Evolutionary conservation across 176 grass and related monocot species (phyloP).

Genomic region (Aegilops sharonensis): DNA sequence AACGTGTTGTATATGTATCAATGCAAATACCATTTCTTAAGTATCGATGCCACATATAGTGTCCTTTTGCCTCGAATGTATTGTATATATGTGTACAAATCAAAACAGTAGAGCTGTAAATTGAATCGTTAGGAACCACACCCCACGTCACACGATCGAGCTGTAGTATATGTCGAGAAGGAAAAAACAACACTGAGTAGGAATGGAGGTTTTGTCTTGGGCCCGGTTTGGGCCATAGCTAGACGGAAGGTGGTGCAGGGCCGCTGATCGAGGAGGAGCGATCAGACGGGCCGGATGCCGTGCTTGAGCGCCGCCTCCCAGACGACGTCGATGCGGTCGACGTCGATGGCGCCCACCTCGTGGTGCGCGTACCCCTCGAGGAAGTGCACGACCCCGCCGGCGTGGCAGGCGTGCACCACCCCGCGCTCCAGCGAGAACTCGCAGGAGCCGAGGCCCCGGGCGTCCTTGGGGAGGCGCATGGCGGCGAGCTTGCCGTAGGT

Average conservation of each 20-base stretch:
- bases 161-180: background rate
- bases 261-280: background rate
- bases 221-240: background rate
- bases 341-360: constrained; percentile 87
- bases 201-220: background rate
- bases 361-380: constrained; percentile 78
- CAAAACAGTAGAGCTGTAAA: background rate
- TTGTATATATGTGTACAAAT: background rate
- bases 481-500: constrained; percentile 93
- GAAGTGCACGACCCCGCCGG: constrained; percentile 76
- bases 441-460: constrained; percentile 52
- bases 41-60: background rate
- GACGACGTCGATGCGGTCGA: constrained; percentile 76
- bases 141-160: background rate
- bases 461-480: constrained; percentile 78
- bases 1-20: too few relatives aligned
- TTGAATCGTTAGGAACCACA: background rate
- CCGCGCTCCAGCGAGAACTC: constrained; percentile 89
- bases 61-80: background rate
- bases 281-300: constrained; percentile 60
- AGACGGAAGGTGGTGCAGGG: background rate
- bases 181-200: background rate
- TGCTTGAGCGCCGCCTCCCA: constrained; percentile 84
- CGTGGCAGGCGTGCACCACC: constrained; percentile 85
- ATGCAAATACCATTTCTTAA: background rate